These are phyloP conservation scores for Cyclotella cryptica DNA, from an alignment of 108 stramenopile species.

Conservation along the genomic window DNA sequence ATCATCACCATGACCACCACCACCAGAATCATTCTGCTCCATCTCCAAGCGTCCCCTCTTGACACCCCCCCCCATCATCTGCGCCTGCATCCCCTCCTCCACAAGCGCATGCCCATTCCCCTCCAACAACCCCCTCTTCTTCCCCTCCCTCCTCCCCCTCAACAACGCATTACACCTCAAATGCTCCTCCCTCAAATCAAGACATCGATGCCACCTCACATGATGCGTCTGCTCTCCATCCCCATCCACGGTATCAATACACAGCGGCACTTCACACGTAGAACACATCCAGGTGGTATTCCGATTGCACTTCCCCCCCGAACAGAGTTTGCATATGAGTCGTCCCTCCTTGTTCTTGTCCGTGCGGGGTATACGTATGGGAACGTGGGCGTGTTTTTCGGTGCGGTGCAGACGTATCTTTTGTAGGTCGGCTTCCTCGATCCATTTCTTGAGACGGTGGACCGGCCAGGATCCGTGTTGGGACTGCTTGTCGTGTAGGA, in stretches of 20 bases:
- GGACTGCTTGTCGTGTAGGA: background rate
- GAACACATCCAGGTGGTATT: slow-evolving; percentile 53
- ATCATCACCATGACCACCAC: no score
- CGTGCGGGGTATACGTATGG: slow-evolving; percentile 28
- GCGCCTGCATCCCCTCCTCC: slow-evolving; percentile 7
- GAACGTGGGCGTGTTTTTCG: slow-evolving; percentile 23
- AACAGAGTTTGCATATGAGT: slow-evolving; percentile 42
- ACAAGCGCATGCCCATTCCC: background rate
- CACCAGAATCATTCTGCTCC: no score
- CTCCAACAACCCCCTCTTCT: slow-evolving; percentile 12
- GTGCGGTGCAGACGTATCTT: slow-evolving; percentile 31
- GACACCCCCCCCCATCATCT: no score
- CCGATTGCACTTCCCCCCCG: slow-evolving; percentile 37
- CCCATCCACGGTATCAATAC: slow-evolving; percentile 33
- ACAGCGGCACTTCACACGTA: slow-evolving; percentile 40
- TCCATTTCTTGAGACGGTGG: slow-evolving; percentile 31
- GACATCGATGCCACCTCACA: slow-evolving; percentile 27
- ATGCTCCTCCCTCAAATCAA: slow-evolving; percentile 30
- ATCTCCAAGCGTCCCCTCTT: no score
- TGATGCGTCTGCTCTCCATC: slow-evolving; percentile 25
- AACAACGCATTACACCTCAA: slow-evolving; percentile 27
- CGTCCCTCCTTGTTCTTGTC: slow-evolving; percentile 41
- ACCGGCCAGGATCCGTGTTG: slow-evolving; percentile 5
- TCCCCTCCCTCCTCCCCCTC: slow-evolving; percentile 30
- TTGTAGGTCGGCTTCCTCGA: slow-evolving; percentile 24